phyloP scores from a whole-genome alignment of 805 yeast genomes.

The Ascoidea rubescens region DNA sequence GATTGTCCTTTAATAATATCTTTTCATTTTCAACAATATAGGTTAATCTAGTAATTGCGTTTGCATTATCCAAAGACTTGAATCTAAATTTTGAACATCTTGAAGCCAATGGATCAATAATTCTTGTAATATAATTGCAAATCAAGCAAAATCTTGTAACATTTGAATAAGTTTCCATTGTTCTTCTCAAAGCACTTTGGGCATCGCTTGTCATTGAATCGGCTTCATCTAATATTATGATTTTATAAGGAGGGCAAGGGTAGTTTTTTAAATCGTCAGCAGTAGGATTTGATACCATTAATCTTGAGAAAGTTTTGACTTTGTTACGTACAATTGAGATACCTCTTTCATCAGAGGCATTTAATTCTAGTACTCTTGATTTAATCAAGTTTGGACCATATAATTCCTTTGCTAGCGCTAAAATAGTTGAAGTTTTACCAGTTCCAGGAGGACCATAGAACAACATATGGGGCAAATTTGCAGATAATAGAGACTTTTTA shows the following conservation, averaged over 20 bases:
- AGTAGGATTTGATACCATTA: slow-evolving; percentile 71
- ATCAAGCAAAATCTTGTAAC: slow-evolving; percentile 89
- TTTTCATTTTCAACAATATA: slow-evolving; percentile 43
- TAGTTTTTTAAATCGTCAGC: slow-evolving; percentile 53
- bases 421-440: slow-evolving; percentile 79
- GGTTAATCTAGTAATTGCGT: slow-evolving; percentile 56
- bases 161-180: slow-evolving; percentile 81
- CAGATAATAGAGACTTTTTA: slow-evolving; percentile 61
- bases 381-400: slow-evolving; percentile 62
- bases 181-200: slow-evolving; percentile 87
- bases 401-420: slow-evolving; percentile 69
- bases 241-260: slow-evolving; percentile 95
- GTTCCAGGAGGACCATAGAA: slow-evolving; percentile 94
- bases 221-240: slow-evolving; percentile 87
- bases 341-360: slow-evolving; percentile 89
- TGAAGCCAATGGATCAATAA: slow-evolving; percentile 92
- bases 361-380: slow-evolving; percentile 64
- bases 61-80: slow-evolving; percentile 54
- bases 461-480: slow-evolving; percentile 83
- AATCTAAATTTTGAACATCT: slow-evolving; percentile 94
- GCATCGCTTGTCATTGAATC: slow-evolving; percentile 98
- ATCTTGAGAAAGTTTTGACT: slow-evolving; percentile 74
- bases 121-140: slow-evolving; percentile 92
- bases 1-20: slow-evolving; percentile 23
- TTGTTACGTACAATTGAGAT: slow-evolving; percentile 78